These are phyloP conservation scores for Amphichorda felina DNA, from an alignment of 2,329 filamentous ascomycete species.

Conservation along the genomic window DNA sequence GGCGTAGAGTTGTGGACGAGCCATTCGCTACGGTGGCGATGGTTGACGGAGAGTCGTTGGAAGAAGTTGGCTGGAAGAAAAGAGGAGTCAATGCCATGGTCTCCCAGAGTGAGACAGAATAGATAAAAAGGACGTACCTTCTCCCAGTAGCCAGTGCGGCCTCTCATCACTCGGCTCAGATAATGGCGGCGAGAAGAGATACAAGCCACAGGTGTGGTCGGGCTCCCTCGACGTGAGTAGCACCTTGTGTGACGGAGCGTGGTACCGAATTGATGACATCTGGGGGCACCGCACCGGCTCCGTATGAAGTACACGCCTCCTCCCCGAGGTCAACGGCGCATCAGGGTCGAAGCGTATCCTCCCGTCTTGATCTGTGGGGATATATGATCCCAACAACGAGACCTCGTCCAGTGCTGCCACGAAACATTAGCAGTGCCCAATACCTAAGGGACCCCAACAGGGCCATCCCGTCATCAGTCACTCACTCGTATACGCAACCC, in stretches of 20 bases:
- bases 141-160: conserved; percentile 23
- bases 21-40: conserved; percentile 14
- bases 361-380: conserved; percentile 30
- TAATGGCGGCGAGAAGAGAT: conserved; percentile 23
- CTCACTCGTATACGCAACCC: conserved; percentile 32
- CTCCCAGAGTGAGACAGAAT: neutral
- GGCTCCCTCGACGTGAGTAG: conserved; percentile 28
- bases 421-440: neutral
- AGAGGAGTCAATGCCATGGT: neutral
- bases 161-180: conserved; percentile 8
- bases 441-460: neutral
- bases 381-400: conserved; percentile 24
- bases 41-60: conserved; percentile 16
- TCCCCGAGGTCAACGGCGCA: conserved; percentile 8
- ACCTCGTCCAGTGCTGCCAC: conserved; percentile 17
- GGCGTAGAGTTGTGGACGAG: conserved; percentile 27
- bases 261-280: conserved; percentile 35
- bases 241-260: conserved; percentile 26
- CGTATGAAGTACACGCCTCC: conserved; percentile 9
- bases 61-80: conserved; percentile 15
- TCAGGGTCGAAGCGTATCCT: conserved; percentile 14
- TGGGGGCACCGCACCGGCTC: conserved; percentile 26
- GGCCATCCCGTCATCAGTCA: conserved; percentile 4
- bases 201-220: conserved; percentile 17
- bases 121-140: conserved; percentile 13